These are phyloP conservation scores for Erucastrum elatum DNA, from an alignment of 345 rosid genomes.

Conservation along the genomic window DNA sequence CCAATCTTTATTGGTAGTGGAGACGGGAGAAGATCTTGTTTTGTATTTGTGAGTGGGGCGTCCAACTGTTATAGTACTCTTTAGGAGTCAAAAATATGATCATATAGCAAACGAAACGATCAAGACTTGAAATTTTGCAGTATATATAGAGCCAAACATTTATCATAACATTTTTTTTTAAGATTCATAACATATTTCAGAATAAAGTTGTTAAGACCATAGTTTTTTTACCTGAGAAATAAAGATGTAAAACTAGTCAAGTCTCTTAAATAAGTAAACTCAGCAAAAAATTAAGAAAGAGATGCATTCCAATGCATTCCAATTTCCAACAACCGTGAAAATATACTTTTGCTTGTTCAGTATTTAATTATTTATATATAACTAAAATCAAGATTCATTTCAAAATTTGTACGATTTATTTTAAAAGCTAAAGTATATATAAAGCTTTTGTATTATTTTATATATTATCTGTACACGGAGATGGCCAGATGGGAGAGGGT, in stretches of 20 bases:
- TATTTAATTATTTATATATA: neutral
- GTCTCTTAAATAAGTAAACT: neutral
- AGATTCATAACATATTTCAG: neutral
- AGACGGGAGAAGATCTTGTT: constrained; percentile 35
- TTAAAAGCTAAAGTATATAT: neutral
- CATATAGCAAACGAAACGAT: constrained; percentile 9
- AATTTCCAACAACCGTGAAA: constrained; percentile 25
- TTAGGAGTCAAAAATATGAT: constrained; percentile 27
- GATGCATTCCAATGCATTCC: constrained; percentile 12
- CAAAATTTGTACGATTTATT: constrained; percentile 7
- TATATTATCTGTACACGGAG: constrained; percentile 27
- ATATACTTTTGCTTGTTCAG: neutral
- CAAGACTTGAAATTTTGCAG: neutral
- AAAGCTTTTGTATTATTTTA: constrained; percentile 17
- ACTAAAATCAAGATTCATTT: constrained; percentile 6
- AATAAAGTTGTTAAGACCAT: neutral
- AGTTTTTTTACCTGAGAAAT: neutral
- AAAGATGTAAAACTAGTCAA: neutral
- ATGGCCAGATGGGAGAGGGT: constrained; percentile 21
- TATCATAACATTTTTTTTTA: neutral
- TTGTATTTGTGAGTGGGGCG: constrained; percentile 15
- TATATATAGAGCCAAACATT: neutral
- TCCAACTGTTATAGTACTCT: constrained; percentile 9
- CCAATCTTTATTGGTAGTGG: constrained; percentile 31
- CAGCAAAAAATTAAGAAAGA: neutral